Base-by-base conservation (phyloP, 2,329 filamentous ascomycete species). In the Hypocreales sp. region DNA sequence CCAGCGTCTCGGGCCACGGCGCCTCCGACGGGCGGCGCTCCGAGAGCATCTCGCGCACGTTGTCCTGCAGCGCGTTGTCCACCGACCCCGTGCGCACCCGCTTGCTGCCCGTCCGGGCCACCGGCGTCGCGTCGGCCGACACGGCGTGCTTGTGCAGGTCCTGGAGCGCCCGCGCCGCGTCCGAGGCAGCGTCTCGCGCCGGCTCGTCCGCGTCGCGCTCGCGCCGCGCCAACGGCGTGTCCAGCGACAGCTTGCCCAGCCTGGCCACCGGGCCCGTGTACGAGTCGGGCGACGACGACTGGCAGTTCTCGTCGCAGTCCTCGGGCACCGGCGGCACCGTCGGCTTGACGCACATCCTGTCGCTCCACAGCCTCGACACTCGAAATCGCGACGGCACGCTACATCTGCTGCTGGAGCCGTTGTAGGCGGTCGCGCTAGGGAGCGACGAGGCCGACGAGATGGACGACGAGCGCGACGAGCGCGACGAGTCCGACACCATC, bases 361-460 rank as follows among this genome's bases (percentile, higher is more conserved):
- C 67, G 50, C 57, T 61, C 40, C 60, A 61, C 31, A 61, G 51
- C 62, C 70, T 75, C 56, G 59, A 56, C 37, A 56, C 66, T 45
- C 69, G 67, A 58, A 61, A 71, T 63, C 69, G 69, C 69, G 67
- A 70, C 61, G 66, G 60, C 46, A 65, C 58, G 50, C 68, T 65
- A 61, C 50, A 40, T 36, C 44, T 45, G 31, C 39, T 44, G 31
- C 39, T 43, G 30, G 34, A 62, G 49, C 53, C 64, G 65, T 13
- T 29, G 33, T 31, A 33, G 29, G 56, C 56, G 52, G 50, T 69
- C 68, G 68, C 69, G 61, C 61, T 67, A 48, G 54, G 62, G 53
- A 67, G 52, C 32, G 66, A 71, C 38, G 68, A 72, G 41, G 66
- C 60, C 43, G 69, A 72, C 31, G 69, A 74, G 51, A 72, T 68